These are phyloP conservation scores for Pichia sp. DNA, from an alignment of 1,139 yeast genomes.

Conservation along the genomic window DNA sequence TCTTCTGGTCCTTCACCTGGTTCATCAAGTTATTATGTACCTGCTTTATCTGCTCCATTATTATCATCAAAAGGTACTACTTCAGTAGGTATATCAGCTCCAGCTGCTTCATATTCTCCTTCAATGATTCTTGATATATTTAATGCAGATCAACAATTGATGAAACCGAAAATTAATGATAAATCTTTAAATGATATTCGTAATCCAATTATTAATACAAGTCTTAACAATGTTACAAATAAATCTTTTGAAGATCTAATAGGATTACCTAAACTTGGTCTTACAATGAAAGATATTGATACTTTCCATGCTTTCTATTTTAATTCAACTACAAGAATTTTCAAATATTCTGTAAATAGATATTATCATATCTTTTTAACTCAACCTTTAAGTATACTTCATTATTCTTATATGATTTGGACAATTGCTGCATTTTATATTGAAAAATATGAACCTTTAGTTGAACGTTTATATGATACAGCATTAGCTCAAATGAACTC, in stretches of 20 bases:
- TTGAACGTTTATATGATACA: constrained; percentile 16
- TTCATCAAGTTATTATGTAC: too few species aligned
- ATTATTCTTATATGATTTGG: constrained; percentile 23
- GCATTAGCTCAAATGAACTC: constrained; percentile 15
- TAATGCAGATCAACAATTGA: neutral
- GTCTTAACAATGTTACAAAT: constrained; percentile 3
- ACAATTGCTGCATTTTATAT: constrained; percentile 16
- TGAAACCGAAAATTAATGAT: neutral
- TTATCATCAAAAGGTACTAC: neutral
- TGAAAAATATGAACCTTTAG: constrained; percentile 16
- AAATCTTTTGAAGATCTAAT: constrained; percentile 12
- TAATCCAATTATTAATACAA: constrained; percentile 2
- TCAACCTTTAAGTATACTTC: constrained; percentile 18
- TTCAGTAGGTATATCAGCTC: neutral
- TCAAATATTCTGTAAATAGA: constrained; percentile 18
- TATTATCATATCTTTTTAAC: constrained; percentile 16
- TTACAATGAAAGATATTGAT: constrained; percentile 19
- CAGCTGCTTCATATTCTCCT: neutral
- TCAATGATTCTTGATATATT: neutral
- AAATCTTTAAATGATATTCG: neutral
- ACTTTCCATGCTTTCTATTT: constrained; percentile 19
- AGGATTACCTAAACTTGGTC: constrained; percentile 17
- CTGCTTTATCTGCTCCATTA: neutral
- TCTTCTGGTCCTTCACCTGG: too few species aligned
- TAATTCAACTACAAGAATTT: constrained; percentile 11